These are phyloP conservation scores for Aspergillus ibericus DNA, from an alignment of 2,329 filamentous ascomycete genomes.

Conservation along the genomic window DNA sequence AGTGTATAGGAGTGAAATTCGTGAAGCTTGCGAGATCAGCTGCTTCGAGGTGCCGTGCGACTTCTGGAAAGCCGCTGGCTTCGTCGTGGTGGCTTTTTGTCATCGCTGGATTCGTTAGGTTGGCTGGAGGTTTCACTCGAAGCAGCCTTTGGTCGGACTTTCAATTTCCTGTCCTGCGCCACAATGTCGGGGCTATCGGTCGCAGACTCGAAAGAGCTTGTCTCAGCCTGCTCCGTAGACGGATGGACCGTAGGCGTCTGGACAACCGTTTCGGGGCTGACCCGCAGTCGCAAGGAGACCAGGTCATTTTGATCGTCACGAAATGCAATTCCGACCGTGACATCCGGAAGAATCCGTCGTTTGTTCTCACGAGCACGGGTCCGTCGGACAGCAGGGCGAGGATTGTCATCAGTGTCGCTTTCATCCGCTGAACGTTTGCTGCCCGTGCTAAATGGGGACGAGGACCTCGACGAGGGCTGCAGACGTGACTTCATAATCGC, in stretches of 20 bases:
- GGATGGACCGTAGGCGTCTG: slow-evolving; percentile 11
- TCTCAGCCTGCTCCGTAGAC: slow-evolving; percentile 5
- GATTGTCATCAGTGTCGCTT: slow-evolving; percentile 40
- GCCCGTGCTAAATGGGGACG: slow-evolving; percentile 43
- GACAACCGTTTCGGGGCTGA: slow-evolving; percentile 27
- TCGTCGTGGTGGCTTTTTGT: slow-evolving; percentile 20
- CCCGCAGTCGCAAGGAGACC: slow-evolving; percentile 37
- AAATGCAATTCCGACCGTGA: slow-evolving; percentile 42
- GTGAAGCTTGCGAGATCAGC: background rate
- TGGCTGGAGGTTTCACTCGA: slow-evolving; percentile 15
- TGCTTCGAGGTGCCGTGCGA: slow-evolving; percentile 14
- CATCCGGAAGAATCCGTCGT: slow-evolving; percentile 36
- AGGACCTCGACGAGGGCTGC: slow-evolving; percentile 41
- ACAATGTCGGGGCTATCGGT: background rate
- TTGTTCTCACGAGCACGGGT: slow-evolving; percentile 30
- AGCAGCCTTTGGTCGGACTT: slow-evolving; percentile 6
- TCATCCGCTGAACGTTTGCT: slow-evolving; percentile 45
- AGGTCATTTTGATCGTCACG: slow-evolving; percentile 40
- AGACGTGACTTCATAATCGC: slow-evolving; percentile 34
- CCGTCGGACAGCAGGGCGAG: slow-evolving; percentile 30
- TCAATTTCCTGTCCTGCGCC: slow-evolving; percentile 14
- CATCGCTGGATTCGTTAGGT: slow-evolving; percentile 15
- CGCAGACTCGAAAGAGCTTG: slow-evolving; percentile 10
- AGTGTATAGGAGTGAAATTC: background rate
- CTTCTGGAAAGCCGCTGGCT: slow-evolving; percentile 21